A percentile compares a stretch with the other conserved stretches of the same genome.
Evolutionary conservation across 2,329 filamentous ascomycete genomes (phyloP).

Genomic region (Scedosporium apiospermum): DNA sequence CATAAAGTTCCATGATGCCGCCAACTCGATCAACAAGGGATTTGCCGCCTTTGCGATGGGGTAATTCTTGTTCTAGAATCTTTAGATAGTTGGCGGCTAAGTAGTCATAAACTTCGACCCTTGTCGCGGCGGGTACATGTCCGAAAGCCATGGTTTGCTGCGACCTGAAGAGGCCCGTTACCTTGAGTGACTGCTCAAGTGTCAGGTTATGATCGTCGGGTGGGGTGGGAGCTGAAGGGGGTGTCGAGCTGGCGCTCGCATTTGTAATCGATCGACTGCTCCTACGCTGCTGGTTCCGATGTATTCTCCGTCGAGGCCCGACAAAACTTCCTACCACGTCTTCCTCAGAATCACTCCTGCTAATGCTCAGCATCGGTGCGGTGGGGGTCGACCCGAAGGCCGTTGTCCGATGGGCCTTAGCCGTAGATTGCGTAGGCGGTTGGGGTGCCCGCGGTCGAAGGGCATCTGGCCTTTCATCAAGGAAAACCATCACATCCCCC

Average conservation of each 20-base stretch:
- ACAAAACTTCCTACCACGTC: conserved; percentile 53
- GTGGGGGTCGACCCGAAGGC: conserved; percentile 40
- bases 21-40: conserved; percentile 37
- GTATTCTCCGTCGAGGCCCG: conserved; percentile 30
- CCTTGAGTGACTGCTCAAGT: conserved; percentile 48
- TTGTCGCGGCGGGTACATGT: conserved; percentile 40
- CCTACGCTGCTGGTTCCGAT: conserved; percentile 28
- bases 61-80: conserved; percentile 39
- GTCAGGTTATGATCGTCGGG: conserved; percentile 35
- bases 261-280: conserved; percentile 21
- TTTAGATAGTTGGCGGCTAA: conserved; percentile 48
- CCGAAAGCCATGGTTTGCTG: conserved; percentile 57
- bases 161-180: conserved; percentile 47
- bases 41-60: conserved; percentile 20
- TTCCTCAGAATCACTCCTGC: conserved; percentile 56
- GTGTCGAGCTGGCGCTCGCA: conserved; percentile 39
- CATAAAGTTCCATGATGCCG: conserved; percentile 46
- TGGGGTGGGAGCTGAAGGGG: conserved; percentile 30
- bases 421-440: conserved; percentile 22
- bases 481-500: conserved; percentile 51
- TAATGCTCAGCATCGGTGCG: conserved; percentile 42
- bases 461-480: conserved; percentile 44
- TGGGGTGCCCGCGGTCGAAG: conserved; percentile 19
- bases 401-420: conserved; percentile 24
- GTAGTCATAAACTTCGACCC: conserved; percentile 44